Evolutionary conservation across 228 moss, liverwort and hornwort genomes (phyloP).

Genomic region (Sphagnum magellanicum): DNA sequence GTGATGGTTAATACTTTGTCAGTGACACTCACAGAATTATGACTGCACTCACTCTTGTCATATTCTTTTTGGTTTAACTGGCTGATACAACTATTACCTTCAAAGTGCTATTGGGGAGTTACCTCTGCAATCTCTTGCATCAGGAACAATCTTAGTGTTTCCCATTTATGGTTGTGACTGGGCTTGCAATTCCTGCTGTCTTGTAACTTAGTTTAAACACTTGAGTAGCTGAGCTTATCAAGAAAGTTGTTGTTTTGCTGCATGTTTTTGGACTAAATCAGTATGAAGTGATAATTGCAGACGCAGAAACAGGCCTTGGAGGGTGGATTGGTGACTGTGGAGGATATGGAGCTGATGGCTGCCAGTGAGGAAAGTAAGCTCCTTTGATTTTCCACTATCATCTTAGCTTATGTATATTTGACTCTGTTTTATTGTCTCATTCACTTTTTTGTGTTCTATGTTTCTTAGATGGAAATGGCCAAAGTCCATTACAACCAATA

Average conservation of each 20-base stretch:
- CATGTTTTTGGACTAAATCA: neutral
- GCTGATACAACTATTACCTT: too few species aligned
- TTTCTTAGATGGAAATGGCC: conserved; percentile 38
- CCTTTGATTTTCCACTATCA: neutral
- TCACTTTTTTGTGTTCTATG: neutral
- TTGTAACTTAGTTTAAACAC: neutral
- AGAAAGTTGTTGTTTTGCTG: neutral
- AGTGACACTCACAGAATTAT: too few species aligned
- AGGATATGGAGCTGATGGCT: conserved; percentile 94
- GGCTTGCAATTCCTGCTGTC: too few species aligned
- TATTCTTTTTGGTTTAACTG: too few species aligned
- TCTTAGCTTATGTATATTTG: neutral
- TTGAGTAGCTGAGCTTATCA: neutral
- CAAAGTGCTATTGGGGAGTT: too few species aligned
- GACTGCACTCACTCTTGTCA: too few species aligned
- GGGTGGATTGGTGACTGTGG: conserved; percentile 67
- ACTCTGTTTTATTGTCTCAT: neutral
- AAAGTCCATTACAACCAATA: conserved; percentile 30
- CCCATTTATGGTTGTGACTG: too few species aligned
- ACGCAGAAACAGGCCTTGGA: conserved; percentile 72
- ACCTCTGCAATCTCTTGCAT: too few species aligned
- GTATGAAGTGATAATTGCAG: conserved; percentile 9
- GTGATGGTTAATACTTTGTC: too few species aligned
- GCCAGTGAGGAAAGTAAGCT: conserved; percentile 47
- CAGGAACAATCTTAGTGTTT: too few species aligned